Percentiles rank a stretch among this genome's conserved stretches.
These are phyloP conservation scores for Erodium trifolium DNA, from an alignment of 441 rosid genomes.

Conservation along the genomic window DNA sequence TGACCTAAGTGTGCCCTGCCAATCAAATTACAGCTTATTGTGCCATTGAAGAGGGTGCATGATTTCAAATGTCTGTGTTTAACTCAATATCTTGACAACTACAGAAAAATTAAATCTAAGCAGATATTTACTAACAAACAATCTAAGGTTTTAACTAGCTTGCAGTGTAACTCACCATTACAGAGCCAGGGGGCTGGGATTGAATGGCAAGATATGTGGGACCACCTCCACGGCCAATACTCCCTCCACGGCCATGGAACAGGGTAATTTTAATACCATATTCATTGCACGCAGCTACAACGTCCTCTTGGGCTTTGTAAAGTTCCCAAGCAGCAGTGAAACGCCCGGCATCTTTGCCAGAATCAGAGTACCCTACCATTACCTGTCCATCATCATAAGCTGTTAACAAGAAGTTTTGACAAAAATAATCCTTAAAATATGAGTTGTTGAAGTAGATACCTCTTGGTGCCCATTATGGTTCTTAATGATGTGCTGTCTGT, in stretches of 20 bases:
- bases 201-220: slow-evolving; percentile 64
- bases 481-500: slow-evolving; percentile 35
- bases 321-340: slow-evolving; percentile 65
- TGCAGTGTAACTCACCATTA: slow-evolving; percentile 2
- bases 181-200: slow-evolving; percentile 46
- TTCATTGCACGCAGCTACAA: slow-evolving; percentile 46
- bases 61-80: no score
- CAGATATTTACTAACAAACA: neutral
- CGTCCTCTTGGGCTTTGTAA: slow-evolving; percentile 55
- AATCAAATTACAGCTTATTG: neutral
- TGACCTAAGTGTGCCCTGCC: slow-evolving; percentile 86
- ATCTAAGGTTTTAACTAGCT: neutral
- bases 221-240: slow-evolving; percentile 68
- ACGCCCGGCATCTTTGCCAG: slow-evolving; percentile 66
- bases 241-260: slow-evolving; percentile 71
- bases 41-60: no score
- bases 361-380: slow-evolving; percentile 64
- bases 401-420: neutral
- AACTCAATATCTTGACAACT: neutral
- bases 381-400: slow-evolving; percentile 22
- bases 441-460: neutral
- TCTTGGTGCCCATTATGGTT: slow-evolving; percentile 42
- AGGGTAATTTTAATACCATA: slow-evolving; percentile 49
- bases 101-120: neutral
- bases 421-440: neutral